Percentiles rank a stretch among this genome's conserved stretches.
These are phyloP conservation scores for Pythium sukuiense DNA, from an alignment of 352 stramenopile species.

Conservation along the genomic window DNA sequence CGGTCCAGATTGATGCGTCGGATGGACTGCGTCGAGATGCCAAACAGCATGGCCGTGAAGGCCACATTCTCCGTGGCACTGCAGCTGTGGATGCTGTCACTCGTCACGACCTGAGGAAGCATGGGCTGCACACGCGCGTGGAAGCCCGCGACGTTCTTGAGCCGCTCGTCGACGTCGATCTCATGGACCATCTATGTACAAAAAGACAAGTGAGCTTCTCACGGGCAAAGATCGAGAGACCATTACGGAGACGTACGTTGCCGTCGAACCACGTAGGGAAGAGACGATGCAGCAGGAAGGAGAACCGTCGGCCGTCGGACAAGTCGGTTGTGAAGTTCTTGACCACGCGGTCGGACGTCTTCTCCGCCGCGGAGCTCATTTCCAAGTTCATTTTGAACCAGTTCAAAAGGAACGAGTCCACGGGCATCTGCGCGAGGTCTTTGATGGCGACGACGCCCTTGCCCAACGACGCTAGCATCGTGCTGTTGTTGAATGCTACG, in stretches of 20 bases:
- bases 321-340: conserved; percentile 83
- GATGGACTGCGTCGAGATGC: conserved; percentile 39
- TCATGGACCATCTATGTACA: conserved; percentile 71
- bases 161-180: conserved; percentile 64
- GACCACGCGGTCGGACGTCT: conserved; percentile 62
- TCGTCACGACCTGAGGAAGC: conserved; percentile 65
- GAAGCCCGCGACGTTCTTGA: conserved; percentile 73
- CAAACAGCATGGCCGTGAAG: conserved; percentile 81
- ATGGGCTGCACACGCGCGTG: conserved; percentile 61
- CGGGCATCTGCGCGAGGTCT: conserved; percentile 65
- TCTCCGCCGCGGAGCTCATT: conserved; percentile 56
- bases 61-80: conserved; percentile 71
- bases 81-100: conserved; percentile 65
- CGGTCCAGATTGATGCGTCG: conserved; percentile 37
- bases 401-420: conserved; percentile 69
- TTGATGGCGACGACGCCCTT: conserved; percentile 48
- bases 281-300: conserved; percentile 70
- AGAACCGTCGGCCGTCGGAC: conserved; percentile 58
- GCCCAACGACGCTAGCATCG: conserved; percentile 26
- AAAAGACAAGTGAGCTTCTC: background rate
- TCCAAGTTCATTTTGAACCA: conserved; percentile 82
- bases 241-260: conserved; percentile 32
- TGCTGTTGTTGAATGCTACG: conserved; percentile 26
- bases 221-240: too few species aligned
- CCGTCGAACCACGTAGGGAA: conserved; percentile 74